These are phyloP conservation scores for Shiraia sp. DNA, from an alignment of 2,329 filamentous ascomycete species.

Conservation along the genomic window DNA sequence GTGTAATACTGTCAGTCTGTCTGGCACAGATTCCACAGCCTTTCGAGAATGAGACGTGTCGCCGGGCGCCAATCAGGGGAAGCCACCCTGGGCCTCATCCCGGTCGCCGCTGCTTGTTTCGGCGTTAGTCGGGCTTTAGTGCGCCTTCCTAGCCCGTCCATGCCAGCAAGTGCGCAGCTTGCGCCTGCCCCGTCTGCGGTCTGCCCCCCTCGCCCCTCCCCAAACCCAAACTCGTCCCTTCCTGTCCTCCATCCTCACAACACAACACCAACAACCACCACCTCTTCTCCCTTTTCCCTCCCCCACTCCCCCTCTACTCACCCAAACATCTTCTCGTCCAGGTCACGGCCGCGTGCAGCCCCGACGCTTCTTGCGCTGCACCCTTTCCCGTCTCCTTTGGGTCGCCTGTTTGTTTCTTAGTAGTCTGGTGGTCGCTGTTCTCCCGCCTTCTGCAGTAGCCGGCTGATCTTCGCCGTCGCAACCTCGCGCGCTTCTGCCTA, in stretches of 20 bases:
- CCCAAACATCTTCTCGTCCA: conserved; percentile 29
- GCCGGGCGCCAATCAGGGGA: conserved; percentile 6
- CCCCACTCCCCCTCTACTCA: conserved; percentile 22
- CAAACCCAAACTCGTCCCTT: conserved; percentile 5
- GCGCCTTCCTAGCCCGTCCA: conserved; percentile 6
- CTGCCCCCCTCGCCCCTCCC: too few species aligned
- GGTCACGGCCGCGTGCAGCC: conserved; percentile 29
- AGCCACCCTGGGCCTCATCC: too few species aligned
- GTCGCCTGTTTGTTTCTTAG: conserved; percentile 25
- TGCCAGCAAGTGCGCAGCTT: too few species aligned
- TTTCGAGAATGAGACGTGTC: conserved; percentile 19
- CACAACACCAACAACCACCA: conserved; percentile 16
- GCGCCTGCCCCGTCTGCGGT: too few species aligned
- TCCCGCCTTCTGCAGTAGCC: conserved; percentile 28
- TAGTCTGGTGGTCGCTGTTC: conserved; percentile 22
- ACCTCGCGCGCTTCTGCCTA: conserved; percentile 28
- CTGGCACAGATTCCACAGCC: conserved; percentile 18
- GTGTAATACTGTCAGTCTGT: conserved; percentile 11
- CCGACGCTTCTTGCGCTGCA: conserved; percentile 20
- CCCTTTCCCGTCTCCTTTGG: too few species aligned
- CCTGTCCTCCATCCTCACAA: conserved; percentile 23
- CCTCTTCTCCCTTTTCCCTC: conserved; percentile 16
- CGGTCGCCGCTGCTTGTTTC: conserved; percentile 14
- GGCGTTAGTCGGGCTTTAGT: not conserved
- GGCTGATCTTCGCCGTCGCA: conserved; percentile 34